phyloP scores from a whole-genome alignment of 2,329 filamentous ascomycete genomes.

The Colletotrichum lupini region DNA sequence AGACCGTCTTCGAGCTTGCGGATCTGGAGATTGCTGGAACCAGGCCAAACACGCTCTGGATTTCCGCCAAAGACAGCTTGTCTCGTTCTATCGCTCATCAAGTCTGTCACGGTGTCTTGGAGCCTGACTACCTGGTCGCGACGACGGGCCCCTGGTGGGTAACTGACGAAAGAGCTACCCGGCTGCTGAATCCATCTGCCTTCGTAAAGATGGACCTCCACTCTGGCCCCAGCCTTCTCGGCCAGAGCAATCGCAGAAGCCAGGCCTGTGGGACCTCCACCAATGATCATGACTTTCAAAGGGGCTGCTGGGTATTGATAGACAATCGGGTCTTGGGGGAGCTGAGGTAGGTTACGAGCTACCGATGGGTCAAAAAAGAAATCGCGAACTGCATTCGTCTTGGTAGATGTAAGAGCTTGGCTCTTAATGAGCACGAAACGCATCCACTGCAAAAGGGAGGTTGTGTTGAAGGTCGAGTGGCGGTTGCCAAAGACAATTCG shows the following conservation, averaged over 20 bases:
- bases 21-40: slow-evolving; percentile 49
- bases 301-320: slow-evolving; percentile 43
- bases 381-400: slow-evolving; percentile 41
- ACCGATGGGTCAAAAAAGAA: slow-evolving; percentile 50
- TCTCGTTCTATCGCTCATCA: slow-evolving; percentile 42
- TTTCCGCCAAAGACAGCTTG: slow-evolving; percentile 45
- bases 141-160: slow-evolving; percentile 43
- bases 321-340: slow-evolving; percentile 38
- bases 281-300: slow-evolving; percentile 38
- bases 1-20: slow-evolving; percentile 49
- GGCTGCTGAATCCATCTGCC: slow-evolving; percentile 43
- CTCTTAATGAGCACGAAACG: slow-evolving; percentile 48
- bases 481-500: slow-evolving; percentile 41
- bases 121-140: slow-evolving; percentile 50
- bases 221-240: slow-evolving; percentile 44
- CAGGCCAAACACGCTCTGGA: slow-evolving; percentile 49
- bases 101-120: slow-evolving; percentile 46
- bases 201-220: slow-evolving; percentile 49
- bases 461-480: slow-evolving; percentile 43
- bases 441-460: slow-evolving; percentile 44
- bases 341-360: slow-evolving; percentile 40
- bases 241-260: slow-evolving; percentile 46
- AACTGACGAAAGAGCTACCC: slow-evolving; percentile 38
- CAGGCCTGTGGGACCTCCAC: slow-evolving; percentile 40
- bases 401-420: slow-evolving; percentile 39